Base-by-base conservation (phyloP, 1,284 basidiomycete genomes). In the Pisolithus thermaeus region DNA sequence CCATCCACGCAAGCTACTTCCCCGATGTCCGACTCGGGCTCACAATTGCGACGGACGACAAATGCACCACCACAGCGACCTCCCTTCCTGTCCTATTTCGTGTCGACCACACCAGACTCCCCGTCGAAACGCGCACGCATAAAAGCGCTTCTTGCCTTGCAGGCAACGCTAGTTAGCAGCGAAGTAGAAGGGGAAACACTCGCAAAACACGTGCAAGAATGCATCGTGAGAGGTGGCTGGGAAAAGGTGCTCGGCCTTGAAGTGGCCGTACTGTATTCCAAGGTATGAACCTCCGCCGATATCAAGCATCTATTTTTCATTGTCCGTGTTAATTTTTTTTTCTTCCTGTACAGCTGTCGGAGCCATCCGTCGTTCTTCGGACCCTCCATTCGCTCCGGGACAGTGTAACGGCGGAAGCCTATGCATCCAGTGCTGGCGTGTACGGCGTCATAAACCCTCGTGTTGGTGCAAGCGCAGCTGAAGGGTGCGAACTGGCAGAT, bases 251-350 rank as follows among this genome's bases (percentile, higher is more conserved):
- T 95, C 2, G 73, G 73, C 30, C 74, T 90, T 14, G 93, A 96
- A 64, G 66, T 84, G 22, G 90, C 90, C 0, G 81, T 96, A 35
- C 72, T 95, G 2, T 79, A 91, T 53, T 90, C 90, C 9, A 90
- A 91, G 75, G 91, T 91, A 58, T 16, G 14, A 37, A 72, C 28
- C 61, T 46, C 16, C 35, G 32, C 12, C 14, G 12, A 35, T 30
- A 40, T 36, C 30, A 49, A 8, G 5, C 18, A n/a, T 3, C 2
- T n/a, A 36, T 23, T 7, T 9, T 23, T 42, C 12, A 8, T 39
- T 11, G 41, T 18, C 25, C 38, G 6, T 30, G 23, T 12, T 44
- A 14, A 28, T 35, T 52, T 36, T 22, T 25, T 18, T 14, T 7
- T 14, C 36, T 11, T 35, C 12, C 28, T 48, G 51, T 36, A 39